A percentile compares a stretch with the other conserved stretches of the same genome.
phyloP scores from a whole-genome alignment of 1,284 basidiomycete genomes.

The Leccinum variabile region DNA sequence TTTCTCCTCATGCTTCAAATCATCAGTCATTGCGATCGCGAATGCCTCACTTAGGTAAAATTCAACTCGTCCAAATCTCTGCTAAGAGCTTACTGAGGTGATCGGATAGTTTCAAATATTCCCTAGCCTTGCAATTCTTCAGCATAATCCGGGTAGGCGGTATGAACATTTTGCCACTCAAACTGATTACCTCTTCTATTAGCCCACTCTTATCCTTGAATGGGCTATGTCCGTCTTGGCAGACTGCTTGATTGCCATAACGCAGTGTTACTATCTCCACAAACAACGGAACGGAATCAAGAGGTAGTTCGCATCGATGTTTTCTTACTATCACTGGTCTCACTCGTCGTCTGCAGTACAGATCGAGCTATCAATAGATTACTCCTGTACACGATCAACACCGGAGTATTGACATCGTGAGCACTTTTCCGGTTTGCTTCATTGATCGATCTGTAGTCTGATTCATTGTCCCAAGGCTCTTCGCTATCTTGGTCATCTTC shows the following conservation, averaged over 20 bases:
- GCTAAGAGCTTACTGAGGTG: not conserved
- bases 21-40: conserved; percentile 1
- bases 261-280: conserved; percentile 14
- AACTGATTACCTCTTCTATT: not conserved
- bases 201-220: conserved; percentile 12
- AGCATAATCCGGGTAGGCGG: conserved; percentile 5
- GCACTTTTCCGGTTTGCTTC: not conserved
- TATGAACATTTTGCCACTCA: not conserved
- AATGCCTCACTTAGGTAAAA: conserved; percentile 7
- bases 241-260: conserved; percentile 7
- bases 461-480: not conserved
- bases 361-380: conserved; percentile 14
- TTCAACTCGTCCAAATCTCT: not conserved
- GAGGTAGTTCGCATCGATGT: not conserved
- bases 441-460: not conserved
- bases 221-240: conserved; percentile 6
- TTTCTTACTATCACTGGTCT: not conserved
- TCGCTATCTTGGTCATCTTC: not conserved
- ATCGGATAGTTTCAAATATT: conserved; percentile 1
- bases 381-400: conserved; percentile 17
- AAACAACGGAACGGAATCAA: conserved; percentile 12
- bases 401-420: conserved; percentile 14
- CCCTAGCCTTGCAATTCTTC: not conserved
- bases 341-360: conserved; percentile 3
- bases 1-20: not conserved